Conservation (phyloP, 345 rosid species). For the Barbarea vulgaris region DNA sequence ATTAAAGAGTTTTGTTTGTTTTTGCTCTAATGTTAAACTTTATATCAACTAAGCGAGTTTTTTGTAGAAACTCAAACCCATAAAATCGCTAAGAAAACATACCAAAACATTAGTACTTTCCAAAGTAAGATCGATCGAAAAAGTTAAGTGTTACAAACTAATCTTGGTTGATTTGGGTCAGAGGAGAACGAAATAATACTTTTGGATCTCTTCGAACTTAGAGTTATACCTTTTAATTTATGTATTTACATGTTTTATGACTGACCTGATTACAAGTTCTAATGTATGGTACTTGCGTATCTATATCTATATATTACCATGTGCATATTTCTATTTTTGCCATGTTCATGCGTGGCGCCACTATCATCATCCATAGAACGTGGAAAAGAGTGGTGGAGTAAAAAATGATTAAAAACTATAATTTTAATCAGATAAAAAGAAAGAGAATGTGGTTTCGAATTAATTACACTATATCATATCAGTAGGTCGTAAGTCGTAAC, state of each 20-base stretch:
- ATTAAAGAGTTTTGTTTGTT: no score
- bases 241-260: neutral
- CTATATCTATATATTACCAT: neutral
- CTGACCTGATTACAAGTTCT: neutral
- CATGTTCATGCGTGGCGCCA: slow-evolving; percentile 38
- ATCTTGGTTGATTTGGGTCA: neutral
- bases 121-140: no score
- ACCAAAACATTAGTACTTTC: no score
- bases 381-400: slow-evolving; percentile 38
- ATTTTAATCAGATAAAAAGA: neutral
- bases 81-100: no score
- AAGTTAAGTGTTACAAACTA: no score
- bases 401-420: neutral
- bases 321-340: slow-evolving; percentile 25
- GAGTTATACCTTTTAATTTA: no score
- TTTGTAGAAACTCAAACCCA: no score
- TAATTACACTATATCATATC: slow-evolving; percentile 2
- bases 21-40: no score
- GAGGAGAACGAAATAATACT: neutral
- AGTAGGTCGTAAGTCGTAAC: neutral
- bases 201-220: neutral
- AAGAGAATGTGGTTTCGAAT: slow-evolving; percentile 25
- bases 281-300: neutral
- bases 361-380: slow-evolving; percentile 36
- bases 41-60: no score